Percentiles rank a stretch among this genome's conserved stretches.
Conservation (phyloP, 805 yeast genomes). For the Lipomyces japonicus region DNA sequence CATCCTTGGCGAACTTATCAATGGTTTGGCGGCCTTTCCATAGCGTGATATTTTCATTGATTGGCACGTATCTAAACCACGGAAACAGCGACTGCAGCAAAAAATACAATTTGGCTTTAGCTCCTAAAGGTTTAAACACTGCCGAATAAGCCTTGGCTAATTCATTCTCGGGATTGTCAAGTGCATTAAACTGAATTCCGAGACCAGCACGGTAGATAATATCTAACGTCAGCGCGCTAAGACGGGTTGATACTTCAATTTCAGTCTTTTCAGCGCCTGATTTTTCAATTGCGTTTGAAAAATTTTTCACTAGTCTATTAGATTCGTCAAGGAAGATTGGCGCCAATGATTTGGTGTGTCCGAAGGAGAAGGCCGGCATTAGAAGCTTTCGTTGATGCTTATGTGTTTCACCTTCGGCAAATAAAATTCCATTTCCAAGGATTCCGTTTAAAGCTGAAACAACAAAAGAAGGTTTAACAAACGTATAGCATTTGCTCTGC, state of each 20-base stretch:
- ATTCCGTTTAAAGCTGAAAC: conserved; percentile 5
- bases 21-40: conserved; percentile 7
- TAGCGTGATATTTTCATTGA: conserved; percentile 3
- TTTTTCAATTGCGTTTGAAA: background rate
- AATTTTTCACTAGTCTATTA: conserved; percentile 2
- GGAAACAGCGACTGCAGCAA: conserved; percentile 13
- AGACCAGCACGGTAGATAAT: conserved; percentile 21
- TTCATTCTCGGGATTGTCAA: conserved; percentile 21
- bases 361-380: conserved; percentile 22
- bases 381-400: conserved; percentile 19
- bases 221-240: conserved; percentile 20
- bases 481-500: conserved; percentile 18
- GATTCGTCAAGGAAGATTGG: conserved; percentile 19
- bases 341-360: conserved; percentile 11
- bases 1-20: conserved; percentile 15
- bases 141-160: conserved; percentile 12
- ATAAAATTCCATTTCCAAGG: conserved; percentile 22
- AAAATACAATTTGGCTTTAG: background rate
- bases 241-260: conserved; percentile 5
- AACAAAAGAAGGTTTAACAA: conserved; percentile 19
- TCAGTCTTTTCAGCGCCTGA: background rate
- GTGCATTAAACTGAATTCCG: conserved; percentile 17
- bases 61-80: conserved; percentile 12
- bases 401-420: conserved; percentile 26
- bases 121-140: conserved; percentile 6